A percentile compares a stretch with the other conserved stretches of the same genome.
These are phyloP conservation scores for Xylogone sp. DNA, from an alignment of 2,329 filamentous ascomycete genomes.

Conservation along the genomic window DNA sequence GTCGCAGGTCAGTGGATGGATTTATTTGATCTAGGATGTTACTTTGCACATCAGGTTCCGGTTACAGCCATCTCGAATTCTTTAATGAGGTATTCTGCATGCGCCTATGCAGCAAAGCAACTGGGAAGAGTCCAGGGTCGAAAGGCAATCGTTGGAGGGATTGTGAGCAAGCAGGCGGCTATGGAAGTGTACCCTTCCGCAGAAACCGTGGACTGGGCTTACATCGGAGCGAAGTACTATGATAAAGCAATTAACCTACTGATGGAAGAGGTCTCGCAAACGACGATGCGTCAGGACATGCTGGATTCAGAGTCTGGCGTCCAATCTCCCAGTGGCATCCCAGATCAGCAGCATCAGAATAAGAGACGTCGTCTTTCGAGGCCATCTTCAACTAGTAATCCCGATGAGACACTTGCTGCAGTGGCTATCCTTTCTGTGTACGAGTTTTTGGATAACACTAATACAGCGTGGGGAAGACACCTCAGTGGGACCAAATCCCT, in stretches of 20 bases:
- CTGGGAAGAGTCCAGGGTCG: conserved; percentile 49
- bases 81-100: conserved; percentile 47
- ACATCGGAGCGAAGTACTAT: conserved; percentile 58
- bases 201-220: conserved; percentile 49
- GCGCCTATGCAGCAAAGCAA: conserved; percentile 60
- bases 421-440: conserved; percentile 65
- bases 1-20: conserved; percentile 58
- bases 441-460: conserved; percentile 63
- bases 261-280: conserved; percentile 31
- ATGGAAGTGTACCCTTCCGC: conserved; percentile 48
- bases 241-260: conserved; percentile 51
- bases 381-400: conserved; percentile 36
- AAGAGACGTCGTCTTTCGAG: conserved; percentile 40
- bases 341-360: conserved; percentile 16
- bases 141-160: conserved; percentile 46
- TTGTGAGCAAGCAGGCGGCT: conserved; percentile 41
- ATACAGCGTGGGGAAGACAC: conserved; percentile 60
- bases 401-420: conserved; percentile 60
- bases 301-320: conserved; percentile 19
- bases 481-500: conserved; percentile 62
- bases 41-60: conserved; percentile 57
- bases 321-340: conserved; percentile 16
- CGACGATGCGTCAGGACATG: conserved; percentile 14
- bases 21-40: conserved; percentile 50
- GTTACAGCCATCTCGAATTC: conserved; percentile 49